phyloP scores from a whole-genome alignment of 495 filamentous ascomycete genomes.

The Trichoderma asperelloides region DNA sequence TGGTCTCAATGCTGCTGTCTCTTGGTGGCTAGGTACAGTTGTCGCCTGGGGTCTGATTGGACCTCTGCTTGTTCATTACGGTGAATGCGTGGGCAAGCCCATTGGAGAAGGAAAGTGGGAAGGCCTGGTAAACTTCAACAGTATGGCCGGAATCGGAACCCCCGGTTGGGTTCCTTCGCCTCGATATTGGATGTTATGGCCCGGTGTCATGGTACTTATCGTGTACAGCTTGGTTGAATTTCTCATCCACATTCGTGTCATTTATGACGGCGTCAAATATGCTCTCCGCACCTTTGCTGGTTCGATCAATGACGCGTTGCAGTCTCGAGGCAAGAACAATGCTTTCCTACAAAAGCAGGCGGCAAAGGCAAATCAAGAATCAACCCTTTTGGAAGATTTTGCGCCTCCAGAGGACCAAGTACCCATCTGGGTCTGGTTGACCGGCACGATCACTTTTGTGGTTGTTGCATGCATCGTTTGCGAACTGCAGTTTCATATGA shows the following conservation, averaged over 20 bases:
- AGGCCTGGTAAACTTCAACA: slow-evolving; percentile 34
- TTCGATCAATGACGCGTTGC: slow-evolving; percentile 30
- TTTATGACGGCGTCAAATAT: slow-evolving; percentile 43
- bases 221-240: slow-evolving; percentile 52
- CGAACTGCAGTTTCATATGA: slow-evolving; percentile 51
- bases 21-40: slow-evolving; percentile 45
- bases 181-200: slow-evolving; percentile 53
- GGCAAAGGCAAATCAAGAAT: slow-evolving; percentile 18
- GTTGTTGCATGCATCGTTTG: slow-evolving; percentile 50
- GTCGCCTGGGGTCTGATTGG: slow-evolving; percentile 53
- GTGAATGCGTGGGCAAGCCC: slow-evolving; percentile 32
- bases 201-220: slow-evolving; percentile 57
- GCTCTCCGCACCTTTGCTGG: slow-evolving; percentile 37
- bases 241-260: slow-evolving; percentile 50
- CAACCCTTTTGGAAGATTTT: slow-evolving; percentile 40
- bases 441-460: slow-evolving; percentile 42
- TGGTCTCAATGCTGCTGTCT: slow-evolving; percentile 48
- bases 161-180: slow-evolving; percentile 31
- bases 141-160: slow-evolving; percentile 33
- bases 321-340: slow-evolving; percentile 34
- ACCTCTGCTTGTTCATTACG: slow-evolving; percentile 43
- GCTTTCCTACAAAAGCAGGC: slow-evolving; percentile 39
- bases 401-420: slow-evolving; percentile 48
- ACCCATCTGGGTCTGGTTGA: slow-evolving; percentile 52
- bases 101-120: slow-evolving; percentile 32